Evolutionary conservation across 148 eudicot genomes (phyloP).

Genomic region (Rhododendron mucronatum): DNA sequence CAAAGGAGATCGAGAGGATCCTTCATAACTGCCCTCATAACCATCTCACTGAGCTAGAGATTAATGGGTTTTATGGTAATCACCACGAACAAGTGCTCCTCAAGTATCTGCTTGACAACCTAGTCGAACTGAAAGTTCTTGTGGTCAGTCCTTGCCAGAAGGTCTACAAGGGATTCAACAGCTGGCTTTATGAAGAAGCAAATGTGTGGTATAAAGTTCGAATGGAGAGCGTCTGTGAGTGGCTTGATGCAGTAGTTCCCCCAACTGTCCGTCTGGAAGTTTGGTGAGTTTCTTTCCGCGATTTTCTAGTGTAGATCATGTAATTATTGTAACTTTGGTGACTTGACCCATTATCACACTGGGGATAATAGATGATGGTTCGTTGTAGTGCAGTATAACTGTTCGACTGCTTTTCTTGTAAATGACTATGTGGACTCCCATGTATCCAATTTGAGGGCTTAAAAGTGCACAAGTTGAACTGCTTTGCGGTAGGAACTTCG

Average conservation of each 20-base stretch:
- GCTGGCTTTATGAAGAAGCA: conserved; percentile 14
- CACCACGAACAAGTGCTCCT: conserved; percentile 25
- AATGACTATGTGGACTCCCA: neutral
- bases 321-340: neutral
- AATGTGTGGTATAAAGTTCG: neutral
- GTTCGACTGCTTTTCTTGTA: neutral
- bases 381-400: neutral
- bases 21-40: conserved; percentile 16
- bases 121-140: conserved; percentile 14
- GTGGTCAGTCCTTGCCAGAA: conserved; percentile 17
- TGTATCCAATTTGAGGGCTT: neutral
- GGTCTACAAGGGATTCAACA: conserved; percentile 19
- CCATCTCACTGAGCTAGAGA: conserved; percentile 20
- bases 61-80: conserved; percentile 27
- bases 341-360: neutral
- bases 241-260: conserved; percentile 19
- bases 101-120: conserved; percentile 21
- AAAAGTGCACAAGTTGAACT: neutral
- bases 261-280: conserved; percentile 9
- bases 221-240: neutral
- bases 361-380: neutral
- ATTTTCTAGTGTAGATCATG: neutral
- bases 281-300: neutral
- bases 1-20: conserved; percentile 8
- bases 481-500: neutral